These are phyloP conservation scores for Exophiala phaeomuriformis DNA, from an alignment of 2,329 filamentous ascomycete species.

Conservation along the genomic window DNA sequence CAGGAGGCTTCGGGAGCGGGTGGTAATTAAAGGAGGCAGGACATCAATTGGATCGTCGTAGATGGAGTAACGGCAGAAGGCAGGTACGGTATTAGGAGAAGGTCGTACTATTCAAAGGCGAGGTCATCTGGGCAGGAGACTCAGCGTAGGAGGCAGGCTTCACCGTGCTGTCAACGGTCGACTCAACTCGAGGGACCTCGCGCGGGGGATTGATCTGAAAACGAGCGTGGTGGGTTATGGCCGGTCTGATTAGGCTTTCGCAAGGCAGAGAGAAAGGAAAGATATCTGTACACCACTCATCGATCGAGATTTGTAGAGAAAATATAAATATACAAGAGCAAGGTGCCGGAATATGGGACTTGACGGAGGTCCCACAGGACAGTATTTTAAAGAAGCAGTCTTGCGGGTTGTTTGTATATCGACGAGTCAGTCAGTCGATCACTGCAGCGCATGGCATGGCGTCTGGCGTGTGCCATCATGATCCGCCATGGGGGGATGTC, in stretches of 20 bases:
- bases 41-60: neutral
- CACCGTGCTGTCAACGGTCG: neutral
- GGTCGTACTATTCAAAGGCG: neutral
- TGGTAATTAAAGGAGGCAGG: neutral
- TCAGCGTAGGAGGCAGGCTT: neutral
- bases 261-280: neutral
- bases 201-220: neutral
- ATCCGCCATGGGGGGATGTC: too few relatives aligned
- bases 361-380: neutral
- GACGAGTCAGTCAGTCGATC: neutral
- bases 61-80: too few relatives aligned
- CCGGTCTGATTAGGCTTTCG: neutral
- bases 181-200: too few relatives aligned
- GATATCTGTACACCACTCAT: neutral
- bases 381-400: neutral
- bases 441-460: too few relatives aligned
- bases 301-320: too few relatives aligned
- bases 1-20: conserved; percentile 9
- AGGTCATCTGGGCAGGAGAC: too few relatives aligned
- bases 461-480: too few relatives aligned
- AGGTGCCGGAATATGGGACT: too few relatives aligned
- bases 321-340: too few relatives aligned
- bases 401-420: neutral
- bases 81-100: too few relatives aligned
- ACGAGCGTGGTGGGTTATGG: neutral